Percentiles rank a stretch among this genome's conserved stretches.
phyloP scores from a whole-genome alignment of 2,329 filamentous ascomycete species.

The Xylaria polymorpha region DNA sequence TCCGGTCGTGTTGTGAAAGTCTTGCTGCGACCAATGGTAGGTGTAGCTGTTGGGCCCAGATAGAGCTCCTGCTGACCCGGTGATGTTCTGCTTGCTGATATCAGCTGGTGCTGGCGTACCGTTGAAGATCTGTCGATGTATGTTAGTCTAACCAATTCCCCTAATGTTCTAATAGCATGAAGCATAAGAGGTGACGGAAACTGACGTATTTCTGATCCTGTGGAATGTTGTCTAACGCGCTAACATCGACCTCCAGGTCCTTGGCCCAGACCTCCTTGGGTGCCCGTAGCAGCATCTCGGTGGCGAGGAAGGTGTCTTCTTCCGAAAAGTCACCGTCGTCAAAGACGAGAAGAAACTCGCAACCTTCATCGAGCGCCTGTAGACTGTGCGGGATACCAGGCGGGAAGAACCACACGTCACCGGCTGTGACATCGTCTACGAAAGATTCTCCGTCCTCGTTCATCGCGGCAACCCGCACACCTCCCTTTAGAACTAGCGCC shows the following conservation, averaged over 20 bases:
- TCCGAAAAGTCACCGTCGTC: constrained; percentile 69
- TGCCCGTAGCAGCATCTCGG: constrained; percentile 63
- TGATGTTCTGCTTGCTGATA: constrained; percentile 60
- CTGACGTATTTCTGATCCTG: constrained; percentile 58
- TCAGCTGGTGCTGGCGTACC: constrained; percentile 60
- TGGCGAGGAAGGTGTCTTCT: constrained; percentile 68
- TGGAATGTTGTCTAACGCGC: constrained; percentile 61
- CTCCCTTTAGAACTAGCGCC: constrained; percentile 64
- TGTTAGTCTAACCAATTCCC: constrained; percentile 15
- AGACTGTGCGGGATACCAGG: constrained; percentile 53
- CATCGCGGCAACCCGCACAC: constrained; percentile 62
- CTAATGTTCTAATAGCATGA: not conserved
- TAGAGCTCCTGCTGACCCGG: constrained; percentile 57
- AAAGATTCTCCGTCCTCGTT: constrained; percentile 63
- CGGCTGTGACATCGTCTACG: constrained; percentile 60
- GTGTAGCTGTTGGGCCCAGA: constrained; percentile 56
- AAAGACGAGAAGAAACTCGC: constrained; percentile 71
- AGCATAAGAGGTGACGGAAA: not conserved
- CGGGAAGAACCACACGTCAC: constrained; percentile 60
- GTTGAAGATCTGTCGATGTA: constrained; percentile 58
- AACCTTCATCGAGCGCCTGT: constrained; percentile 65
- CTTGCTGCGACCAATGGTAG: constrained; percentile 64
- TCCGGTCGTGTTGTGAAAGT: constrained; percentile 63
- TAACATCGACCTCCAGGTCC: constrained; percentile 61
- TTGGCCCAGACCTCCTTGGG: constrained; percentile 66